Evolutionary conservation across 1,284 basidiomycete genomes (phyloP), one percentile per base, ranked within the genome.

Genomic region (Dichomitus squalens): DNA sequence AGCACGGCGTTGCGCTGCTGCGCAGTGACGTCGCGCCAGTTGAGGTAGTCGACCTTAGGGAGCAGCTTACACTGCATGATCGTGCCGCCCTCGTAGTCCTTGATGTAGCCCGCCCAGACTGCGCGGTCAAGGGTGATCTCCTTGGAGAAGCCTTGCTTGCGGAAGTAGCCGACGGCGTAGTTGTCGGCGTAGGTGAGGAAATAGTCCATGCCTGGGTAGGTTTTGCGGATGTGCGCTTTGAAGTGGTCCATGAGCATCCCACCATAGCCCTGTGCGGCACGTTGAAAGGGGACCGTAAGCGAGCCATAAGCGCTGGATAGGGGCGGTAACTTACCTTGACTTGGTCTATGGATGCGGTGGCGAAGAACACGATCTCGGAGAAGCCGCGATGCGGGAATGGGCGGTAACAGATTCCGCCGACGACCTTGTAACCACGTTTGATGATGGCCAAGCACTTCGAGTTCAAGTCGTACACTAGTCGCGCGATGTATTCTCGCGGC

Each of bases 81-180:
- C 44, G 97, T 99, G n/a, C 95, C 96, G 47, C 97, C 97, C 72
- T 99, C 97, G 74, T 99, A 99, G 73, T 99, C 97, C 74, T 99
- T 99, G 86, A 99, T 99, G 73, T 99, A 99, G 1, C 96, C 97
- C 0, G 96, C 96, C 97, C 97, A 99, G 3, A 92, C 81, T 2
- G 93, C 88, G 38, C 96, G 86, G 57, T 92, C 90, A 18, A 97
- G 84, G 0, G 89, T 91, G 64, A 99, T 97, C 64, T 99, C 96
- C 74, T 98, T 99, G 1, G 94, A 93, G 75, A 99, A 99, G 0
- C 96, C 96, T 76, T 98, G 96, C 74, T 99, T 99, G 72, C 96
- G 95, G 79, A 99, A 99, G 75, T 98, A 99, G 6, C 97, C 97
- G 51, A 99, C 96, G 8, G 96, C 96, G 72, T 95, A 99, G 73